Evolutionary conservation across 352 stramenopile genomes (phyloP), one percentile per base, ranked within the genome.

Genomic region (Albugo laibachii): DNA sequence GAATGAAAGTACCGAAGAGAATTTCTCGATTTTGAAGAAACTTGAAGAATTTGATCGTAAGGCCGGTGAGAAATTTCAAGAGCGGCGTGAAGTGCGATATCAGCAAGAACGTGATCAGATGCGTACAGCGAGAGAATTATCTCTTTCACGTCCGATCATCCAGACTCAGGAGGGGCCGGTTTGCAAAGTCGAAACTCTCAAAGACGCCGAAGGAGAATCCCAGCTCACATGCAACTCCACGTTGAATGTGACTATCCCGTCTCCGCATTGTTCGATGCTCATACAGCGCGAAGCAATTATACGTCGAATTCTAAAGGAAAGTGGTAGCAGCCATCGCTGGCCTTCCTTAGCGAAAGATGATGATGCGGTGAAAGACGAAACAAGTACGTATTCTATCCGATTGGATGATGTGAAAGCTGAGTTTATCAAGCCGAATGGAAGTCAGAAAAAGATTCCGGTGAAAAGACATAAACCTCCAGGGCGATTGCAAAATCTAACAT

Each of bases 251-350:
- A 31, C 3, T 31, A 31, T 8, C 24, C 24, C 24, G 24, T 31
- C 24, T 10, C 24, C 24, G 8, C 24, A 50, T 48, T 11, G 52
- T 36, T 41, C 41, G 5, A 49, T 62, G 36, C 47, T 37, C 12
- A 56, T 78, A 11, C 52, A 73, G 36, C 52, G 68, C 2, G 60
- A 63, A 11, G 46, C 56, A 11, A 83, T 89, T 13, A 63, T 89
- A 56, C 66, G 72, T 0, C 76, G 68, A 18, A 57, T 89, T 19
- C 62, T 71, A 20, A 61, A 78, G 21, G 76, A 89, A 55, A 81
- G 71, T 43, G 73, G 73, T 5, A 85, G 73, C 51, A 63, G 70
- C 53, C 63, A 72, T 31, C 24, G 46, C 46, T 40, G 46, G 14
- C 42, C 35, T 24, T 36, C 27, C 21, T 19, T n/a, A 19, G 45